These are phyloP conservation scores for Quercus rubra DNA, from an alignment of 306 rosid genomes.

Conservation along the genomic window DNA sequence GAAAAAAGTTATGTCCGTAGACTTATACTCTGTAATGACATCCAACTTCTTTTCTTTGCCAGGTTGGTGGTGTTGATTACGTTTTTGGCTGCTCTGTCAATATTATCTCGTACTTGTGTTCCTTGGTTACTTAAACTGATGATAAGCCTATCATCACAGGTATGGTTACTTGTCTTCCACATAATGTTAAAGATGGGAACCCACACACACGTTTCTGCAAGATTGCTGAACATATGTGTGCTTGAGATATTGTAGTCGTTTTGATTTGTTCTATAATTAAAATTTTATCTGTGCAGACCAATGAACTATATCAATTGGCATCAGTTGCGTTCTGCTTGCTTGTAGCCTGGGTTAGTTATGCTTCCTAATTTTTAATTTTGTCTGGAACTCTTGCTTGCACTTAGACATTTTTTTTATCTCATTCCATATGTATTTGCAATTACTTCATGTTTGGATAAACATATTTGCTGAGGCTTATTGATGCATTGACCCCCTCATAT, in stretches of 20 bases:
- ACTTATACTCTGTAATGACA: background rate
- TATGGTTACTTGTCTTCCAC: conserved; percentile 18
- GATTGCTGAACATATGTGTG: background rate
- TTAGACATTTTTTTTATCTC: background rate
- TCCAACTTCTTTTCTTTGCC: conserved; percentile 5
- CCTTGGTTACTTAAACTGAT: conserved; percentile 95
- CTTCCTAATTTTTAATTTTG: conserved; percentile 25
- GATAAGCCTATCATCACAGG: conserved; percentile 97
- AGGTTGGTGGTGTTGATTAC: conserved; percentile 71
- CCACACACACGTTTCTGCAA: background rate
- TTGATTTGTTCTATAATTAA: conserved; percentile 8
- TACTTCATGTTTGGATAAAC: background rate
- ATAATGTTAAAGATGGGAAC: background rate
- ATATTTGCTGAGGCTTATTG: background rate
- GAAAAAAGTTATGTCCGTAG: too few species aligned
- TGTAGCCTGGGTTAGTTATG: conserved; percentile 85
- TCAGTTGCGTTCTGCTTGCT: conserved; percentile 96
- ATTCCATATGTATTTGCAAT: background rate
- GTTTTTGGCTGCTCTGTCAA: conserved; percentile 67
- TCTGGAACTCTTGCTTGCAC: background rate
- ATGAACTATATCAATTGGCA: conserved; percentile 94
- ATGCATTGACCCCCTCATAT: background rate
- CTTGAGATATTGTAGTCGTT: background rate
- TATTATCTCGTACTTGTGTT: conserved; percentile 79
- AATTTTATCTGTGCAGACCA: conserved; percentile 59